Evolutionary conservation across 768 basidiomycete species (phyloP).

Genomic region (Xerocomellus chrysenteron): DNA sequence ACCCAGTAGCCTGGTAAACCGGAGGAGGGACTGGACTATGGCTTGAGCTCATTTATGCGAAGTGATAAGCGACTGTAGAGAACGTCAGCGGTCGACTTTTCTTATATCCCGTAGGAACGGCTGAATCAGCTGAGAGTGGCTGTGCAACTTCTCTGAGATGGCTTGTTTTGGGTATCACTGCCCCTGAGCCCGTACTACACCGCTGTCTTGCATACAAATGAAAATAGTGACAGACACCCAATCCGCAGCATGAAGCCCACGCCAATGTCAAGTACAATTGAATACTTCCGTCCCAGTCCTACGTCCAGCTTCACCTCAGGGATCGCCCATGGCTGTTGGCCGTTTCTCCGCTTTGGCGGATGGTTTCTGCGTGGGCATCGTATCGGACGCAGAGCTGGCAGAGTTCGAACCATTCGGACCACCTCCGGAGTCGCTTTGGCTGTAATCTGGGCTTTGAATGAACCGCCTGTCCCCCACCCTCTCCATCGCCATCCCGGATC

Average conservation of each 20-base stretch:
- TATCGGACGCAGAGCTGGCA: conserved; percentile 7
- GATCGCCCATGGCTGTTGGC: conserved; percentile 7
- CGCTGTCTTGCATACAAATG: neutral
- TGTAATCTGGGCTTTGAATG: conserved; percentile 30
- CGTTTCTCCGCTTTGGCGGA: neutral
- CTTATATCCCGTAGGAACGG: conserved; percentile 15
- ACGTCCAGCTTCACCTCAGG: neutral
- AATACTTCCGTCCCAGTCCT: neutral
- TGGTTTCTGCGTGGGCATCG: conserved; percentile 15
- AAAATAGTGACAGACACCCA: neutral
- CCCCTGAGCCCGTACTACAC: neutral
- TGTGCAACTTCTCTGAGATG: conserved; percentile 6
- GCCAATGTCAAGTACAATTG: neutral
- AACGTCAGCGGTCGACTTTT: conserved; percentile 7
- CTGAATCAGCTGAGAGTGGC: conserved; percentile 29
- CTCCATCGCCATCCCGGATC: neutral
- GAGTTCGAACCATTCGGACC: neutral
- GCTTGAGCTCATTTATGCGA: conserved; percentile 49
- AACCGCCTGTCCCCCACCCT: conserved; percentile 12
- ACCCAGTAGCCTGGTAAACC: conserved; percentile 47
- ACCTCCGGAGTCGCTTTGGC: conserved; percentile 9
- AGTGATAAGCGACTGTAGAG: conserved; percentile 17
- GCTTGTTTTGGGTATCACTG: conserved; percentile 1
- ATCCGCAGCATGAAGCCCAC: neutral
- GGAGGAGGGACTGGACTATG: conserved; percentile 63